Base-by-base conservation (phyloP, 2,329 filamentous ascomycete genomes). In the Colletotrichum chlorophyti region DNA sequence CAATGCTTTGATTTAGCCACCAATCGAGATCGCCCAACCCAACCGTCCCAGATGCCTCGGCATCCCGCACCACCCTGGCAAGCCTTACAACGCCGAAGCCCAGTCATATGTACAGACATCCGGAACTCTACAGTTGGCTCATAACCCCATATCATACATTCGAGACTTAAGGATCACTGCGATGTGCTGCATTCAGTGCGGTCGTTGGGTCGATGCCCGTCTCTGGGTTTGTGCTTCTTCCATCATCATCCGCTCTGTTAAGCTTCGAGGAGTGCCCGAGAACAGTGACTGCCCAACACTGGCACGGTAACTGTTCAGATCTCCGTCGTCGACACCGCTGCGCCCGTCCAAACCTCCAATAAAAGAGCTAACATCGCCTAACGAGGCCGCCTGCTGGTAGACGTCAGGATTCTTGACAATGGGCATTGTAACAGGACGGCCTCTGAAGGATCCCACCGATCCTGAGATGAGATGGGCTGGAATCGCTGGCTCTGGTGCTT, bases 371-470 rank as follows among this genome's bases (percentile, higher is more conserved):
- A 84, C 70, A 15, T 79, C 73, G 32, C 81, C 80, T 47, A 83
- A 69, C 10, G 77, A 76, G 10, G 74, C 77, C 3, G 81, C 81
- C 63, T 75, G 73, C 21, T 77, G 79, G 54, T 82, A 77, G 1
- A 85, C 51, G 19, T 80, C 76, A 8, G 79, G 74, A 45, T 81
- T 76, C 43, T 75, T 76, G 41, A 85, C 76, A 12, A 84, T 73
- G 2, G 79, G 77, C 72, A 84, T 82, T 31, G 76, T 73, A 43
- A 86, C 78, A 12, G 82, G 76, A 17, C 76, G 76, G 38, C 82
- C 82, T 64, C 78, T 82, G 64, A 83, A 84, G n/a, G 82, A 84
- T 3, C 82, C 82, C 12, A 81, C 68, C 6, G 79, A 80, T 15
- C 75, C 74, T 19, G 73, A 52, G 27, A 60, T 59, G 9, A 64